These are phyloP conservation scores for Cephaloascus albidus DNA, from an alignment of 805 yeast genomes.

Conservation along the genomic window DNA sequence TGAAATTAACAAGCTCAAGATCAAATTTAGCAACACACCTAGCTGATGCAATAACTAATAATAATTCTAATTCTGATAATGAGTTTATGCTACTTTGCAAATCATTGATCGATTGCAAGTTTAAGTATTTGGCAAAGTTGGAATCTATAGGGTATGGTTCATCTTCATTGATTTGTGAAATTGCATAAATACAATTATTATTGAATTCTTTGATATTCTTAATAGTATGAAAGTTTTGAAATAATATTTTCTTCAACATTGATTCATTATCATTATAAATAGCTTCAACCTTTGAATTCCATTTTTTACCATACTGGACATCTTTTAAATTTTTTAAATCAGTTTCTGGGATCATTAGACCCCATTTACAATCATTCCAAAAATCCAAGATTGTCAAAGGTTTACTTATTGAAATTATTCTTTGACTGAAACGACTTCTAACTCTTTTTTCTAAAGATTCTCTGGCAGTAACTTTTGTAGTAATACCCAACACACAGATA, in stretches of 20 bases:
- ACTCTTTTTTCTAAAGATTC: conserved; percentile 89
- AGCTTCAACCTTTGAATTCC: neutral
- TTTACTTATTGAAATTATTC: conserved; percentile 53
- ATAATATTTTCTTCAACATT: conserved; percentile 7
- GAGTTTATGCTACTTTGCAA: conserved; percentile 17
- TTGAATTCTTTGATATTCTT: conserved; percentile 23
- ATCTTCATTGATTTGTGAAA: conserved; percentile 10
- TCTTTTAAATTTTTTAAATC: conserved; percentile 50
- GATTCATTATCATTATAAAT: neutral
- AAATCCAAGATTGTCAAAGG: conserved; percentile 40
- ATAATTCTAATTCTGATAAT: conserved; percentile 63
- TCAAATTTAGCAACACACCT: conserved; percentile 55
- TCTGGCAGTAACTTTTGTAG: conserved; percentile 64
- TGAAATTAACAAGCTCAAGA: conserved; percentile 59
- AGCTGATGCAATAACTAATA: conserved; percentile 66
- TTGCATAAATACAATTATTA: conserved; percentile 19
- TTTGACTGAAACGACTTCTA: conserved; percentile 78
- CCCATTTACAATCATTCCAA: conserved; percentile 32
- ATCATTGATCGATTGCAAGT: conserved; percentile 13
- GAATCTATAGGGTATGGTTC: conserved; percentile 16
- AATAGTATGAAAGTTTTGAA: conserved; percentile 19
- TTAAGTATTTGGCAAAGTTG: conserved; percentile 14
- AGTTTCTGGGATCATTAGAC: conserved; percentile 29
- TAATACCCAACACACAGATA: conserved; percentile 72
- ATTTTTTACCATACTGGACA: conserved; percentile 27